Evolutionary conservation across 768 basidiomycete species (phyloP), one percentile per base, ranked within the genome.

Genomic region (Neoboletus subvelutipes): DNA sequence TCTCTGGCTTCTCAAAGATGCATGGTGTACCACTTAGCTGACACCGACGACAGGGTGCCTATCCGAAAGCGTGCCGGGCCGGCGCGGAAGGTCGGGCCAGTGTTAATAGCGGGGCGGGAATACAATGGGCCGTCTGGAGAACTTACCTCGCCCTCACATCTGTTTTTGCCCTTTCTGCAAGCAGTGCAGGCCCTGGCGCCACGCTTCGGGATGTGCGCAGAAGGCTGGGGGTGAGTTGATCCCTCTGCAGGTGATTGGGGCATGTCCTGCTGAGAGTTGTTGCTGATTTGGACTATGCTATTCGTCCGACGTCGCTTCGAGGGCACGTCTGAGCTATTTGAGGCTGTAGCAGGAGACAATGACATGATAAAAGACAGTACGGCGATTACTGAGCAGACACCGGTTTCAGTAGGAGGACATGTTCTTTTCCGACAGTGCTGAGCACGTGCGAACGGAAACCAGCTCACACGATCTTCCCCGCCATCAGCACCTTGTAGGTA

Each of bases 41-140:
- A 77, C 92, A 94, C 55, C 92, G 87, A 77, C 88, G 85, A 82
- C 92, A 94, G 64, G 92, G 92, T 77, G 90, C 81, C 92, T 94
- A 71, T 67, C 68, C 71, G 65, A 70, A 60, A 72, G 69, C 70
- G 68, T 69, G 73, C 86, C 87, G 87, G 86, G 83, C 84, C 87
- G 87, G 87, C 76, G 70, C 82, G 82, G 83, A 71, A 76, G 77
- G 78, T 76, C 85, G 88, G 87, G 75, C 83, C 85, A 79, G 78
- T 79, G 80, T 69, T 45, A 64, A 55, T 69, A 73, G 65, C 71
- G 76, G 79, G 78, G 76, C 73, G 79, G 76, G 33, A 71, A 64
- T 61, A 59, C 60, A 64, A 71, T 70, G 70, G 65, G 64, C 65
- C 70, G 58, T 62, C 57, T 50, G 70, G 41, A 54, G 56, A 61